Percentiles rank a stretch among this genome's conserved stretches.
Evolutionary conservation across 2,329 filamentous ascomycete genomes (phyloP).

Genomic region (Seiridium cupressi): DNA sequence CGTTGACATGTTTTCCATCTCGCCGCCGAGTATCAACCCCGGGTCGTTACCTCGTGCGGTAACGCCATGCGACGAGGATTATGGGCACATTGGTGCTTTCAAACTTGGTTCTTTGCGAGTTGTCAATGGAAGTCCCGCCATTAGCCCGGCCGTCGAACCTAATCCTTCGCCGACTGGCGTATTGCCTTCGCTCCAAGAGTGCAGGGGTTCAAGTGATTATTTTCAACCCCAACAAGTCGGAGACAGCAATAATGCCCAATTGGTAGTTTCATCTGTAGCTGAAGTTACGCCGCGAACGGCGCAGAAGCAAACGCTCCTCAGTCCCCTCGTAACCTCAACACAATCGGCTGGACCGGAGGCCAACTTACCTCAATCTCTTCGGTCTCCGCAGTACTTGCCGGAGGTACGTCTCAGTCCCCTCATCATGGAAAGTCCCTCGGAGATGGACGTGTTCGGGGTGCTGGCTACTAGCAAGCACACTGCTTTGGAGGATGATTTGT

Average conservation of each 20-base stretch:
- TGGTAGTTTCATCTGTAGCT: neutral
- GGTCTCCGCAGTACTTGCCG: neutral
- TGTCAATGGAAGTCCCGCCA: conserved; percentile 57
- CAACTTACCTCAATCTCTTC: neutral
- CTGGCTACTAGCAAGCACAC: conserved; percentile 47
- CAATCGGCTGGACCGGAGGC: neutral
- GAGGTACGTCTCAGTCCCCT: conserved; percentile 23
- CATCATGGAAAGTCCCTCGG: conserved; percentile 26
- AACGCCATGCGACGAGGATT: conserved; percentile 55
- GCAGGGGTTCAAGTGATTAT: neutral
- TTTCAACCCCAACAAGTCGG: neutral
- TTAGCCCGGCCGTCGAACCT: conserved; percentile 32
- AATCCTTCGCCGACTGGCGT: neutral
- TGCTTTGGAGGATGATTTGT: conserved; percentile 46
- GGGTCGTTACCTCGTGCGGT: conserved; percentile 33
- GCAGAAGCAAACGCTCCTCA: neutral
- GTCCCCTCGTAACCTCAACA: neutral
- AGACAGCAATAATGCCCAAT: neutral
- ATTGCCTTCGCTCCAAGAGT: neutral
- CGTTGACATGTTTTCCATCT: conserved; percentile 15
- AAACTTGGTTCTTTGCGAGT: conserved; percentile 63
- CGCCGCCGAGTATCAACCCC: conserved; percentile 18
- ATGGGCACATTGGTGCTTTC: conserved; percentile 59
- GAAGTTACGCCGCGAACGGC: neutral
- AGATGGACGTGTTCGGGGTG: conserved; percentile 28